Base-by-base conservation (phyloP, 2,329 filamentous ascomycete genomes). In the Cercospora zeina region DNA sequence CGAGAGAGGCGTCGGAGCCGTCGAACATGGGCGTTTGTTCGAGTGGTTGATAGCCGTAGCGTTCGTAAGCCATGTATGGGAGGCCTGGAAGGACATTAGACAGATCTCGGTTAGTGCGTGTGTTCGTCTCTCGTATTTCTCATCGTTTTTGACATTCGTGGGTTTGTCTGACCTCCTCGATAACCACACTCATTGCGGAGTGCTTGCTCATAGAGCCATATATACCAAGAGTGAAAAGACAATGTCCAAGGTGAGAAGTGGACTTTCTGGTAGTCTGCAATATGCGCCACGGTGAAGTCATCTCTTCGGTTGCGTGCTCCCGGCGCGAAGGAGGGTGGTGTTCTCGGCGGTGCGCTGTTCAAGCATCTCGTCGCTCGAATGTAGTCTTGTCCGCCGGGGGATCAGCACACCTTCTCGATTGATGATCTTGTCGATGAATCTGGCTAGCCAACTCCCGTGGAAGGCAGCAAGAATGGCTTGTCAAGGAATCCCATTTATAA, bases 31-130 rank as follows among this genome's bases (percentile, higher is more conserved):
- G 80, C 0, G 81, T 83, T 37, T 77, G 76, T 33, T 64, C 36
- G 7, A 69, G 62, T 33, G 83, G 77, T 8, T 73, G 65, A 19
- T 45, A 50, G 1, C 77, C 74, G 72, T 79, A 80, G 59, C 77
- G 77, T 2, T 77, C 77, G 79, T 82, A 85, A 70, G 84, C 81
- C 75, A 79, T 81, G 73, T 84, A 85, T 69, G 77, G 78, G 1
- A 66, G 49, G n/a, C 71, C 72, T 61, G 39, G 6, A 24, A 5
- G 10, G 10, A 47, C 10, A 10, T 13, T 16, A 13, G 39, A 27
- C 31, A 50, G 21, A 9, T 24, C 1, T 4, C 21, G 6, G 42
- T 51, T 10, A 50, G 45, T 13, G 8, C 4, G 8, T 63, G 24
- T 78, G 78, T 27, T 75, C 75, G 37, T 65, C 6, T 54, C 53